phyloP scores from a whole-genome alignment of 2,329 filamentous ascomycete species.

The Aspergillus quadrilineatus region DNA sequence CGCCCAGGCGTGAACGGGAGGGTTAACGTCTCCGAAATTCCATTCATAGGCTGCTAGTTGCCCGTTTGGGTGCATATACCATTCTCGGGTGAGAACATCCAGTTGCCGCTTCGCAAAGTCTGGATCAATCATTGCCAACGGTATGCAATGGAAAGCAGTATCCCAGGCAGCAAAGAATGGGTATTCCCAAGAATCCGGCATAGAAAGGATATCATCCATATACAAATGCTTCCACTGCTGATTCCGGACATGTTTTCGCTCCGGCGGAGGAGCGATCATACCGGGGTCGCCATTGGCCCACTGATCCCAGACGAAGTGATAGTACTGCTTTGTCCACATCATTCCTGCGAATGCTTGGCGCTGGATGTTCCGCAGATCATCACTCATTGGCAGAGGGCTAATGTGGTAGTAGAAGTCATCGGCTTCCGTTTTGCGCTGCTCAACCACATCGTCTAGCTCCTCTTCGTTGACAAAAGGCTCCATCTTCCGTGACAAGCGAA shows the following conservation, averaged over 20 bases:
- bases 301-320: constrained; percentile 95
- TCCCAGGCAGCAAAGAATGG: constrained; percentile 98
- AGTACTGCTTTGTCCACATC: constrained; percentile 98
- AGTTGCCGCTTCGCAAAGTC: constrained; percentile 98
- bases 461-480: constrained; percentile 87
- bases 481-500: constrained; percentile 75
- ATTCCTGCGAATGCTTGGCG: constrained; percentile 92
- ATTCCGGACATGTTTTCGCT: constrained; percentile 79
- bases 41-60: constrained; percentile 92
- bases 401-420: constrained; percentile 95
- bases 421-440: constrained; percentile 80
- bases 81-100: constrained; percentile 91
- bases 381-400: constrained; percentile 88
- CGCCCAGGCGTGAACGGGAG: constrained; percentile 93
- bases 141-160: constrained; percentile 94
- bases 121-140: constrained; percentile 93
- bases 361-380: constrained; percentile 92
- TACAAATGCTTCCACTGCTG: constrained; percentile 91
- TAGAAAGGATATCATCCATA: constrained; percentile 90
- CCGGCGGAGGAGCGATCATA: constrained; percentile 80
- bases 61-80: constrained; percentile 98
- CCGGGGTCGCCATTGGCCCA: constrained; percentile 93
- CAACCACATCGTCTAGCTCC: constrained; percentile 84
- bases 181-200: constrained; percentile 99
- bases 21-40: constrained; percentile 98